Evolutionary conservation across 2,329 filamentous ascomycete species (phyloP), one percentile per base, ranked within the genome.

Genomic region (Daldinia eschscholtzii): DNA sequence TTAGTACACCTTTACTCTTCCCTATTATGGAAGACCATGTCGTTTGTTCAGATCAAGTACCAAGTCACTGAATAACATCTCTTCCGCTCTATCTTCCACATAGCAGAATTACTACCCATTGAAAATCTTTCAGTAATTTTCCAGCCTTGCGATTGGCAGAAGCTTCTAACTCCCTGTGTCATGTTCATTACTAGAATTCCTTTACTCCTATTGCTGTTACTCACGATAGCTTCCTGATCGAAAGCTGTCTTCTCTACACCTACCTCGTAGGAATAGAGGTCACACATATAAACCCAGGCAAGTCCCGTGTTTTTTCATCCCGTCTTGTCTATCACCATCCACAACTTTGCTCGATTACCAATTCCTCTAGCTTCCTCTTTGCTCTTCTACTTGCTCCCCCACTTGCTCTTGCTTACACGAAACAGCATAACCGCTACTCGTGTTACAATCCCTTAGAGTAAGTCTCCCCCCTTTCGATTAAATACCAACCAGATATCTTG

Each of bases 11-110:
- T 33, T 33, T n/a, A 6, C 26, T 50, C 46, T 18, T 18, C 7
- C 26, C 26, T 3, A 52, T 52, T 52, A 10, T 52, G 13, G 26
- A 52, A 33, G 13, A 9, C 10, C 6, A n/a, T 33, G 2, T 9
- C 7, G 26, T 52, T 52, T 52, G 46, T 33, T 52, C 46, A 52
- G 46, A 52, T 33, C n/a, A 33, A 52, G 9, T 33, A 52, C 13
- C 15, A 52, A 30, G 46, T 52, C 46, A 52, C 46, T 9, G 10
- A 26, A 52, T 18, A 30, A 52, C 28, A 18, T 33, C 9, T 33
- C 18, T 33, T 52, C 4, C 9, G 28, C 28, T 30, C 15, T 3
- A 33, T n/a, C 26, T 12, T 9, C 15, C n/a, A 10, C 18, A 7
- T 10, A 13, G 13, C 3, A 6, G 2, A 52, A 52, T 30, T 52